Evolutionary conservation across 176 grass and related monocot species (phyloP).

Genomic region (Aegilops sharonensis): DNA sequence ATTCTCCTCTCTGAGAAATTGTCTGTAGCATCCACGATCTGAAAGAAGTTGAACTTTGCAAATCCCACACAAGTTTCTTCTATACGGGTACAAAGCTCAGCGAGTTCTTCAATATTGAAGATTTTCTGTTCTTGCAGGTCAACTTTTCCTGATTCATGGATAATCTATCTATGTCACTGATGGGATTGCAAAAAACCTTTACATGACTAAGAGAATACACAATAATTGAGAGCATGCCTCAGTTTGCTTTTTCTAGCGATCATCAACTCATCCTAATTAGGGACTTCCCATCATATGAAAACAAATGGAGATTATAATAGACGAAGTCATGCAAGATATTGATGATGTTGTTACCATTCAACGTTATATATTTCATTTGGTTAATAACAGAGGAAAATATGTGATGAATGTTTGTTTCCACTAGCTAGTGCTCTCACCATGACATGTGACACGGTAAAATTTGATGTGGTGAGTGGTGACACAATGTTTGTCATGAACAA

Average conservation of each 20-base stretch:
- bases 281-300: not conserved
- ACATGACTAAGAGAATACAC: not conserved
- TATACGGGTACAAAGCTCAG: constrained; percentile 18
- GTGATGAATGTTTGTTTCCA: not conserved
- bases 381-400: not conserved
- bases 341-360: not conserved
- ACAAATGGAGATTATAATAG: not conserved
- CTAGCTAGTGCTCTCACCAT: not conserved
- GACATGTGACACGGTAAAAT: not conserved
- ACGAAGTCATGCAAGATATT: not conserved
- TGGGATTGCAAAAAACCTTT: not conserved
- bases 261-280: not conserved
- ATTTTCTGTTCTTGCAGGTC: constrained; percentile 26
- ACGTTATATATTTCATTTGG: not conserved
- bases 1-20: constrained; percentile 32
- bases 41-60: constrained; percentile 21
- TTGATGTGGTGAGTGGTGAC: not conserved
- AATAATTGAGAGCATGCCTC: not conserved
- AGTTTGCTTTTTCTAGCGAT: not conserved
- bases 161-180: not conserved
- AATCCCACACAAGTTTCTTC: constrained; percentile 29
- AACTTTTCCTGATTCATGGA: constrained; percentile 10
- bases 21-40: constrained; percentile 35
- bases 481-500: not conserved
- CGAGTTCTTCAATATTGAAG: not conserved